These are phyloP conservation scores for Hygrophorus russula DNA, from an alignment of 768 basidiomycete genomes.

Conservation along the genomic window DNA sequence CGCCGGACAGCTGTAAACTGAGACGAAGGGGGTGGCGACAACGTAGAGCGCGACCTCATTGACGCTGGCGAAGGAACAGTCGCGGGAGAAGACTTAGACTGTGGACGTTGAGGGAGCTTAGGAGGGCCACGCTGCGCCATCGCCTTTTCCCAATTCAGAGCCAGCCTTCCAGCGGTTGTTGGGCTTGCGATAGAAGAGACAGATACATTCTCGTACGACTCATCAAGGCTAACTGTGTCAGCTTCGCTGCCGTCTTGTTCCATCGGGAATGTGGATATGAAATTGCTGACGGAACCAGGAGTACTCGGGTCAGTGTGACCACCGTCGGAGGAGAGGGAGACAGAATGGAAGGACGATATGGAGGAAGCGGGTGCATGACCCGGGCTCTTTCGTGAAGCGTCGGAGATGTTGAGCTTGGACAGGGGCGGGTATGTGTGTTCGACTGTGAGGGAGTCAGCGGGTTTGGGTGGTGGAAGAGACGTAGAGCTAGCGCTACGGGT, in stretches of 20 bases:
- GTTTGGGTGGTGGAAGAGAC: slow-evolving; percentile 22
- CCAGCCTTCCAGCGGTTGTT: slow-evolving; percentile 28
- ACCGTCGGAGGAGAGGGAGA: slow-evolving; percentile 58
- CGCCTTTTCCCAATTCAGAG: slow-evolving; percentile 42
- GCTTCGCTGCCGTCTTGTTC: slow-evolving; percentile 32
- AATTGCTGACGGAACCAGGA: slow-evolving; percentile 29
- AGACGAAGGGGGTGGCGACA: slow-evolving; percentile 11
- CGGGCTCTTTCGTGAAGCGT: slow-evolving; percentile 17
- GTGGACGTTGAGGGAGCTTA: slow-evolving; percentile 36
- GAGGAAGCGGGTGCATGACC: slow-evolving; percentile 58
- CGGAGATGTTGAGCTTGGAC: slow-evolving; percentile 21
- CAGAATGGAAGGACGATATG: slow-evolving; percentile 75
- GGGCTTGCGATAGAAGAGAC: slow-evolving; percentile 44
- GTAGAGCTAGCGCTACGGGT: slow-evolving; percentile 19
- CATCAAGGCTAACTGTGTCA: slow-evolving; percentile 49
- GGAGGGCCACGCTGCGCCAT: slow-evolving; percentile 29
- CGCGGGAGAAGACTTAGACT: slow-evolving; percentile 10
- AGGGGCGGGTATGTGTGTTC: slow-evolving; percentile 49
- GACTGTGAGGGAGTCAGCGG: slow-evolving; percentile 39
- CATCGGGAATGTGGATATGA: slow-evolving; percentile 34
- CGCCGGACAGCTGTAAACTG: slow-evolving; percentile 5
- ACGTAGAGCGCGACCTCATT: slow-evolving; percentile 1
- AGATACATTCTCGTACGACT: slow-evolving; percentile 65
- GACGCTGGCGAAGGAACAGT: slow-evolving; percentile 9
- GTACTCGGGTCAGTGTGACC: slow-evolving; percentile 26